A percentile compares a stretch with the other conserved stretches of the same genome.
Conservation (phyloP, 108 stramenopile species). For the Asterionellopsis glacialis region DNA sequence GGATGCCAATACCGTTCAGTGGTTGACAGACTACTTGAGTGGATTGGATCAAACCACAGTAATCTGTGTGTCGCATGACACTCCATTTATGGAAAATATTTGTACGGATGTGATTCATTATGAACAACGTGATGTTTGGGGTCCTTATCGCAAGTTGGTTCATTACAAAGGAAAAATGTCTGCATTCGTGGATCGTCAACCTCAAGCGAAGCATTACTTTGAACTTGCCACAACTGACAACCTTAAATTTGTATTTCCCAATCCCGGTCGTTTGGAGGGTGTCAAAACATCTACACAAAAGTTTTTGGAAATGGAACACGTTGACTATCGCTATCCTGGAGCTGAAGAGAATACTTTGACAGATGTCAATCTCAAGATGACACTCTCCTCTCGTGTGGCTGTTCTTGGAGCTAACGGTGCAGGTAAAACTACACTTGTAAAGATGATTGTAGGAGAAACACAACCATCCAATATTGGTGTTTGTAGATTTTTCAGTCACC, state of each 20-base stretch:
- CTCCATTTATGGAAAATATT: conserved; percentile 86
- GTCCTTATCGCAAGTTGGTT: conserved; percentile 88
- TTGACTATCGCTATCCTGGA: conserved; percentile 86
- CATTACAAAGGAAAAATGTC: conserved; percentile 89
- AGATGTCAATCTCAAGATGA: conserved; percentile 83
- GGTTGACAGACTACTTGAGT: conserved; percentile 82
- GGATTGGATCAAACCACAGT: conserved; percentile 81
- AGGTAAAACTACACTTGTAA: conserved; percentile 89
- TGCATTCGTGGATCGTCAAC: conserved; percentile 87
- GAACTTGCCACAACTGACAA: conserved; percentile 76
- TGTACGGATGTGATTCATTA: conserved; percentile 96
- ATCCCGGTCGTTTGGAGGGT: conserved; percentile 91
- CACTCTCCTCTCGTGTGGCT: conserved; percentile 81
- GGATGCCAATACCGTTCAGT: conserved; percentile 80
- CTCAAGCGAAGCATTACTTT: conserved; percentile 95
- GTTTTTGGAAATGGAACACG: conserved; percentile 91
- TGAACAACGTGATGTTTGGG: conserved; percentile 84
- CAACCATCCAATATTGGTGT: conserved; percentile 74
- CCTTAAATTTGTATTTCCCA: conserved; percentile 84
- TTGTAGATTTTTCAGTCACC: conserved; percentile 83
- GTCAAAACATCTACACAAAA: conserved; percentile 93
- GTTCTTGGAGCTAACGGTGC: conserved; percentile 91
- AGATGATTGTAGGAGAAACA: conserved; percentile 91
- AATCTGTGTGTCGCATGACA: conserved; percentile 92
- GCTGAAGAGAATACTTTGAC: conserved; percentile 56